Conservation (phyloP, 179 eudicot species). For the Silene vulgaris region DNA sequence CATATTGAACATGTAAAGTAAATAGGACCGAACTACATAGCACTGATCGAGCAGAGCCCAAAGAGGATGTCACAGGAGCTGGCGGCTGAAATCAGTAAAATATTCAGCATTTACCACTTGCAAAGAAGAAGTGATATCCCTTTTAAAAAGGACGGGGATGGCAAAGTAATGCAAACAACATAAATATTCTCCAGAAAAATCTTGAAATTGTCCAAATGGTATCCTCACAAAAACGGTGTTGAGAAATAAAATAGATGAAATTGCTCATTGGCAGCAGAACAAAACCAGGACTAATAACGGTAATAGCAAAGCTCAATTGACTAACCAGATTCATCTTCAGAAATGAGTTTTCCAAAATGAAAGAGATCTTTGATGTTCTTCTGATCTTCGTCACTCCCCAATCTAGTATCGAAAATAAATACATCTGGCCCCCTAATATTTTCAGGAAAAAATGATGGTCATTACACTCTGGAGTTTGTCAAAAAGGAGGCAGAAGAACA, state of each 20-base stretch:
- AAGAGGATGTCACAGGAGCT: constrained; percentile 8
- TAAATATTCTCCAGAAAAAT: background rate
- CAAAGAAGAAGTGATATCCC: background rate
- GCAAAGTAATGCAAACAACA: background rate
- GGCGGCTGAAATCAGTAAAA: background rate
- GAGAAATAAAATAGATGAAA: background rate
- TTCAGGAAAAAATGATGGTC: background rate
- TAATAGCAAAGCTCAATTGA: constrained; percentile 11
- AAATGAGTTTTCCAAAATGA: constrained; percentile 36
- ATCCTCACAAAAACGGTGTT: background rate
- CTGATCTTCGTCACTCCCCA: constrained; percentile 66
- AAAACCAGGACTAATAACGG: background rate
- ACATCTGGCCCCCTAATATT: constrained; percentile 68
- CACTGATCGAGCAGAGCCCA: background rate
- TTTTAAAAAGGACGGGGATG: background rate
- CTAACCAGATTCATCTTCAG: constrained; percentile 68
- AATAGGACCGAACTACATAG: background rate
- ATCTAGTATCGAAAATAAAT: constrained; percentile 57
- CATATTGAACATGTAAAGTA: constrained; percentile 4
- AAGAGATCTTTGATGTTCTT: constrained; percentile 59
- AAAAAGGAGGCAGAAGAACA: background rate
- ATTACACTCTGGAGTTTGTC: background rate
- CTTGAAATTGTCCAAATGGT: background rate
- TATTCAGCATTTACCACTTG: background rate
- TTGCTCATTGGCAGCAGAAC: background rate